Evolutionary conservation across 176 grass and related monocot genomes (phyloP), one percentile per base, ranked within the genome.

Genomic region (sorghum (Sorghum bicolor)): DNA sequence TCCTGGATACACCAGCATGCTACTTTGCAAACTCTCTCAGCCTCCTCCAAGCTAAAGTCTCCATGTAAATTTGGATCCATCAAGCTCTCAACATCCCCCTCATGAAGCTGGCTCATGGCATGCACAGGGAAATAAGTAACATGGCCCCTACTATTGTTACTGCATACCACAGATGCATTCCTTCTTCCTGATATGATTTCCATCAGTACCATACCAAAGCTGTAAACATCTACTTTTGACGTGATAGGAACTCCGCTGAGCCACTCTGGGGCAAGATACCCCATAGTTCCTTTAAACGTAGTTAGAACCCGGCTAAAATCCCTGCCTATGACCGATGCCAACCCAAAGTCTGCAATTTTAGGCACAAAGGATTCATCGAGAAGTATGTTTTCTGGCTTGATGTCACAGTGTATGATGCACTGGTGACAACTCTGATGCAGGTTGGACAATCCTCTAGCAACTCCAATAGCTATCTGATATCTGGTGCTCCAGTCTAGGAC

Each of bases 1-100:
- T 70, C 67, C 22, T 70, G 67, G 67, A 70, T 40, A 38, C 36
- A 70, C 67, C 67, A 70, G n/a, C 67, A 70, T 40, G 67, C 67
- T 70, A 40, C 36, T 70, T 40, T 70, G 36, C 67, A 70, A 25
- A 70, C 10, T 12, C 67, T 70, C 2, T 70, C 67, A 2, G 22
- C 67, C 22, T 70, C 67, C 38, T 70, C 67, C 20, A 70, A 70
- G 10, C 36, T 40, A 22, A 70, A 70, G 67, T 40, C 5, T 24
- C 67, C 67, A 70, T 14, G 20, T 25, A 70, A 70, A 40, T 70
- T 12, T 70, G 67, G 67, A 24, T 70, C 67, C 22, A 70, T 5
- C 67, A 70, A 6, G 36, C 36, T 70, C 34, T 40, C 22, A 20
- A 70, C 20, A 40, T 70, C 67, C 25, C 67, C 67, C 36, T 70